phyloP scores from a whole-genome alignment of 2,329 filamentous ascomycete genomes.

The Sarocladiaceae sp. region DNA sequence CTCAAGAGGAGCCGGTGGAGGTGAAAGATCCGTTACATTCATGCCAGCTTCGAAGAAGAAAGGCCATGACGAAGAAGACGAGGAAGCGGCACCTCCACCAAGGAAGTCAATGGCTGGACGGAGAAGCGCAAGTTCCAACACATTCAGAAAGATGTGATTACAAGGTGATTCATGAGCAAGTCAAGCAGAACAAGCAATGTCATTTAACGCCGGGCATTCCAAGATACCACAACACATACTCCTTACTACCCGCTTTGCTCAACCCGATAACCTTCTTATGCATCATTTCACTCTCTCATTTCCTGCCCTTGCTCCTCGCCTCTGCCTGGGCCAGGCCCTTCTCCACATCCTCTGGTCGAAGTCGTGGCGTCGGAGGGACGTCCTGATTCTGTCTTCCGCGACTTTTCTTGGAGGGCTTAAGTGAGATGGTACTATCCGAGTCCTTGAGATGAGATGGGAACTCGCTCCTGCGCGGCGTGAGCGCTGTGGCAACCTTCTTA shows the following conservation, averaged over 20 bases:
- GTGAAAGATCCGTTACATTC: conserved; percentile 70
- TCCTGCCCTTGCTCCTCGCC: conserved; percentile 27
- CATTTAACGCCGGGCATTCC: background rate
- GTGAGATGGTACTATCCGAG: conserved; percentile 18
- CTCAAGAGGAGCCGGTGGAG: conserved; percentile 46
- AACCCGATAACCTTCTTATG: no score
- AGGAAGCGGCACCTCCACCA: conserved; percentile 19
- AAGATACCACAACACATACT: background rate
- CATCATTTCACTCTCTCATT: conserved; percentile 10
- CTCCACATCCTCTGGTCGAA: conserved; percentile 53
- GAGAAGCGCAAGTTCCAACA: conserved; percentile 72
- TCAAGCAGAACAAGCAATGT: background rate
- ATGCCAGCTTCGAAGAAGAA: conserved; percentile 56
- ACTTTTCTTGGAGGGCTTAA: conserved; percentile 20
- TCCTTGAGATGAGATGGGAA: conserved; percentile 57
- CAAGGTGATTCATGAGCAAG: background rate
- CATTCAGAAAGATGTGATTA: conserved; percentile 61
- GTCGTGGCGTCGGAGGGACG: conserved; percentile 54
- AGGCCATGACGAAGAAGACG: conserved; percentile 33
- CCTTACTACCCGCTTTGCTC: no score
- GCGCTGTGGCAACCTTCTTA: conserved; percentile 54
- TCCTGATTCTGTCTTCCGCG: conserved; percentile 47
- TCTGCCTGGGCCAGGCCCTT: conserved; percentile 45
- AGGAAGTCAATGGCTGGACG: conserved; percentile 39
- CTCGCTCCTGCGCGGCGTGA: conserved; percentile 58